phyloP scores from a whole-genome alignment of 108 stramenopile genomes.

The Phaeodactylum tricornutum region DNA sequence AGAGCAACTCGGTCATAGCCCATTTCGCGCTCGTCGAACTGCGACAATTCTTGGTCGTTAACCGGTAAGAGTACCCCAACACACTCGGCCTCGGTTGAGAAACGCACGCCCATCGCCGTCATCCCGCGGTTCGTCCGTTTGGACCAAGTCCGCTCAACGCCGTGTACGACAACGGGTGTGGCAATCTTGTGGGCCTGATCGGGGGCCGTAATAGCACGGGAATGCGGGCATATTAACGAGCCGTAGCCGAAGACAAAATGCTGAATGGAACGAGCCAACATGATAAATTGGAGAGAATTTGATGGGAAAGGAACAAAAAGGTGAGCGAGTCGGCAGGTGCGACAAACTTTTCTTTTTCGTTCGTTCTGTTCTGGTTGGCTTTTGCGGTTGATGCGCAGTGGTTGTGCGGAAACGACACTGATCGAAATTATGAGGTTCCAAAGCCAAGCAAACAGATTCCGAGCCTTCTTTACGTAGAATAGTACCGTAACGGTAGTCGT shows the following conservation, averaged over 20 bases:
- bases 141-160: constrained; percentile 50
- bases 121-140: constrained; percentile 21
- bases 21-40: constrained; percentile 51
- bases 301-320: too few relatives aligned
- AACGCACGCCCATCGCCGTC: constrained; percentile 55
- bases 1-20: constrained; percentile 43
- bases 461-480: too few relatives aligned
- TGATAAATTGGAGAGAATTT: too few relatives aligned
- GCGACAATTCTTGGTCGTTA: constrained; percentile 28
- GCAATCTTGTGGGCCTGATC: constrained; percentile 17
- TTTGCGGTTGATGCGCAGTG: too few relatives aligned
- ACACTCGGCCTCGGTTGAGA: constrained; percentile 27
- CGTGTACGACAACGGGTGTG: constrained; percentile 34
- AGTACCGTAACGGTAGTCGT: too few relatives aligned
- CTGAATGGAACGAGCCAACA: too few relatives aligned
- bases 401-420: too few relatives aligned
- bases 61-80: constrained; percentile 49
- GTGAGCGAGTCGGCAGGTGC: too few relatives aligned
- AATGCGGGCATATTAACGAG: constrained; percentile 52
- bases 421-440: too few relatives aligned
- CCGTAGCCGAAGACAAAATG: constrained; percentile 76
- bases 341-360: too few relatives aligned
- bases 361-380: too few relatives aligned
- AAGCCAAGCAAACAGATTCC: too few relatives aligned
- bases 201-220: constrained; percentile 46